Evolutionary conservation across 176 grass and related monocot species (phyloP), one percentile per base, ranked within the genome.

Genomic region (Carex scoparia): DNA sequence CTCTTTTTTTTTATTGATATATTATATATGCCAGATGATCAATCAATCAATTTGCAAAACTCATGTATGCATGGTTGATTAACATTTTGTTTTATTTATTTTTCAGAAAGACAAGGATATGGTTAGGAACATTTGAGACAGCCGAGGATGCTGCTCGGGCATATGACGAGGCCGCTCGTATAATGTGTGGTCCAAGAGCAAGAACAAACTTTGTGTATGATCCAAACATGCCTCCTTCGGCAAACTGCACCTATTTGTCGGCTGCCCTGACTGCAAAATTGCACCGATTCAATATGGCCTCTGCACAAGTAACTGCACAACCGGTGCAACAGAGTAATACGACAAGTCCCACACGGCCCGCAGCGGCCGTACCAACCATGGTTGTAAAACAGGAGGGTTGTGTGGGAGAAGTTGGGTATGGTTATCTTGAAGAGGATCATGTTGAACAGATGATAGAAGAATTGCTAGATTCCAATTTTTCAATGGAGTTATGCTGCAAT

Each of bases 401-500:
- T 35, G 14, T 67, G 46, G 7, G 85, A 79, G 84, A 87, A 81
- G 80, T 86, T 80, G 77, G 85, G 80, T 38, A 79, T 79, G 86
- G 84, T 19, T 89, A 91, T 33, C 89, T 95, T 7, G 95, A 98
- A 80, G 93, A 98, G 80, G 89, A 90, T 81, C 92, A 93, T 86
- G 86, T 98, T 81, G 95, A 95, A 38, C 95, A 98, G 85, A 98
- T 98, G 95, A 98, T 98, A 61, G 95, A 98, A 88, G 95, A 98
- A 86, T 82, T 98, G 65, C 69, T 98, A 0, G 95, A 98, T 56
- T 95, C 95, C 65, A 92, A 95, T 82, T 90, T 98, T 81, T 98
- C 89, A 57, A 95, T 98, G 93, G 95, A 98, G 71, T 90, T 98
- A 69, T 98, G 86, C 85, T 94, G 58, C 84, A 88, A 88, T 82